Evolutionary conservation across 257 asterid genomes (phyloP).

Genomic region (Voacanga thouarsii): DNA sequence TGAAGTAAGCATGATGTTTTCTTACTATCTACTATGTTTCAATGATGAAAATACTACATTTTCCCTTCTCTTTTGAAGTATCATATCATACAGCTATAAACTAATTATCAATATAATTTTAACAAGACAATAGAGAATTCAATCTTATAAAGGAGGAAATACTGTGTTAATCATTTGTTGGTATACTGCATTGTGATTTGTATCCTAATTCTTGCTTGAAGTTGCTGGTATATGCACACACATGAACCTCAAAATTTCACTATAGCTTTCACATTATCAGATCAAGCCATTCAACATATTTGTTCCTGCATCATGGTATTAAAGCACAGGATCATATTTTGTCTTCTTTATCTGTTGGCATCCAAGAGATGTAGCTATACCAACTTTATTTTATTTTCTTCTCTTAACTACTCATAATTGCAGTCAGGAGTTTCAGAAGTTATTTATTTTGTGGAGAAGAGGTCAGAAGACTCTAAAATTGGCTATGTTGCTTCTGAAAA

Average conservation of each 20-base stretch:
- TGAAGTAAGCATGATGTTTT: slow-evolving; percentile 16
- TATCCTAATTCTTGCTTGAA: not conserved
- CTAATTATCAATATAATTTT: no score
- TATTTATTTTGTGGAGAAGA: slow-evolving; percentile 76
- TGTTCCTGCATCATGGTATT: no score
- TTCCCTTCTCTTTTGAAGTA: no score
- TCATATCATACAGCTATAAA: not conserved
- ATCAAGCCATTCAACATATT: no score
- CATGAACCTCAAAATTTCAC: not conserved
- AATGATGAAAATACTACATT: not conserved
- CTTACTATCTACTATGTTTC: not conserved
- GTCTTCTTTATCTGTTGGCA: not conserved
- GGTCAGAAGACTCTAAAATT: slow-evolving; percentile 51
- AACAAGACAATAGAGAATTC: no score
- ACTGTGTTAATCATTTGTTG: not conserved
- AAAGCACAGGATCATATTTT: not conserved
- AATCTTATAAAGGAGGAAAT: not conserved
- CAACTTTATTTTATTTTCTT: not conserved
- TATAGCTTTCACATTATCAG: no score
- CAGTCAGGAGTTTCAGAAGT: slow-evolving; percentile 94
- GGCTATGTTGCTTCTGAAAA: slow-evolving; percentile 75
- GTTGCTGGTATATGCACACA: not conserved
- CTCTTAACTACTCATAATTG: slow-evolving; percentile 17
- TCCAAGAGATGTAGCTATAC: not conserved
- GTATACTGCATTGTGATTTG: not conserved